These are phyloP conservation scores for Pseudocercospora crystallina DNA, from an alignment of 2,329 filamentous ascomycete genomes.

Conservation along the genomic window DNA sequence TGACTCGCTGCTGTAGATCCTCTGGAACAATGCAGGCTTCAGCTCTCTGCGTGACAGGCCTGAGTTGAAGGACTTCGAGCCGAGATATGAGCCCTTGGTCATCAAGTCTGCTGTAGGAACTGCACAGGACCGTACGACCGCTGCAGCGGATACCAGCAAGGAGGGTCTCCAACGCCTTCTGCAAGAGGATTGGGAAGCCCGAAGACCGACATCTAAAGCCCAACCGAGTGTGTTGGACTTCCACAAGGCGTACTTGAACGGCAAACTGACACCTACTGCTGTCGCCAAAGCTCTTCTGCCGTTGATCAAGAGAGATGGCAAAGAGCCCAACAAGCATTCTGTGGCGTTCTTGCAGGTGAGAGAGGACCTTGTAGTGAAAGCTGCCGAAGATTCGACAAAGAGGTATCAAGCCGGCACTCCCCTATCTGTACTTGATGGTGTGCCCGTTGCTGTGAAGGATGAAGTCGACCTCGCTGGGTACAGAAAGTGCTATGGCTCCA, in stretches of 20 bases:
- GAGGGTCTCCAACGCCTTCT: conserved; percentile 8
- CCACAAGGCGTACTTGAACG: conserved; percentile 69
- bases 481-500: conserved; percentile 64
- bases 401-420: conserved; percentile 68
- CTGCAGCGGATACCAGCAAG: conserved; percentile 3
- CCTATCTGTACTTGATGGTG: conserved; percentile 72
- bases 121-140: conserved; percentile 17
- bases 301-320: conserved; percentile 62
- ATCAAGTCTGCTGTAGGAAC: conserved; percentile 40
- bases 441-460: conserved; percentile 82
- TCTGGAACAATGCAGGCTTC: conserved; percentile 74
- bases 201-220: conserved; percentile 22
- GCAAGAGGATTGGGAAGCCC: conserved; percentile 19
- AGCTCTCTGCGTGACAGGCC: conserved; percentile 55
- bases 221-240: conserved; percentile 69
- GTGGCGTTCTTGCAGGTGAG: conserved; percentile 71
- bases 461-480: conserved; percentile 73
- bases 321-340: conserved; percentile 56
- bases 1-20: conserved; percentile 18
- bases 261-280: conserved; percentile 67
- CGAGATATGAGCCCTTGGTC: conserved; percentile 61
- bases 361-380: conserved; percentile 61
- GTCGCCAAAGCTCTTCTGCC: conserved; percentile 71
- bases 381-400: conserved; percentile 70
- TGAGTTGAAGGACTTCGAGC: conserved; percentile 54